Base-by-base conservation (phyloP, 306 rosid genomes). In the Glycyrrhiza uralensis region DNA sequence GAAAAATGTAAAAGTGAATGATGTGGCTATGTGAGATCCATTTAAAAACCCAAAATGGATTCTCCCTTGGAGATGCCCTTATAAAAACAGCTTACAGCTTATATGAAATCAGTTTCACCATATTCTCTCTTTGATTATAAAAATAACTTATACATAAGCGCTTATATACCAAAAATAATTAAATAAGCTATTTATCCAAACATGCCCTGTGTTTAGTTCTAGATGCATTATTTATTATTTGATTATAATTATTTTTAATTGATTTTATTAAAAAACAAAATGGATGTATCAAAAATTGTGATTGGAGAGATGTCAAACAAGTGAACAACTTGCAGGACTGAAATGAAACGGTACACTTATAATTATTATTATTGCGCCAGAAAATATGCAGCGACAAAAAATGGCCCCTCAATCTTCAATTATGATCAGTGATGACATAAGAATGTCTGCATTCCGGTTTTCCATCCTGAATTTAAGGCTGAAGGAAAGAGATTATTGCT, bases 311-410 rank as follows among this genome's bases (percentile, higher is more conserved):
- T 22, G 76, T 49, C 8, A 7, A 51, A 69, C 6, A 62, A 15
- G n/a, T n/a, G n/a, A n/a, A n/a, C n/a, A n/a, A n/a, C 2, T 36
- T 47, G 54, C 11, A 5, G 50, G 33, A 4, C 20, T 15, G 28
- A 50, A 47, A 61, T n/a, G n/a, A n/a, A n/a, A n/a, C 6, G 30
- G 13, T 20, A 26, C 3, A 4, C 2, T 36, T 50, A 36, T 2
- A 50, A 28, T 54, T 41, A 36, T 2, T 63, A 28, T 54, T 41
- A 30, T 23, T 15, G 36, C 9, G 41, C 7, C n/a, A 19, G 36
- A 75, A 26, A 29, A 75, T n/a, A n/a, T 47, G 62, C 49, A 80
- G 58, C 49, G 73, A 80, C 73, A 68, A 75, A n/a, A 24, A 49
- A 52, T 33, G 74, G 59, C 2, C 74, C 81, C 71, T 45, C 75